Conservation (phyloP, 169 alveolate species). For the Plasmodium coatneyi region DNA sequence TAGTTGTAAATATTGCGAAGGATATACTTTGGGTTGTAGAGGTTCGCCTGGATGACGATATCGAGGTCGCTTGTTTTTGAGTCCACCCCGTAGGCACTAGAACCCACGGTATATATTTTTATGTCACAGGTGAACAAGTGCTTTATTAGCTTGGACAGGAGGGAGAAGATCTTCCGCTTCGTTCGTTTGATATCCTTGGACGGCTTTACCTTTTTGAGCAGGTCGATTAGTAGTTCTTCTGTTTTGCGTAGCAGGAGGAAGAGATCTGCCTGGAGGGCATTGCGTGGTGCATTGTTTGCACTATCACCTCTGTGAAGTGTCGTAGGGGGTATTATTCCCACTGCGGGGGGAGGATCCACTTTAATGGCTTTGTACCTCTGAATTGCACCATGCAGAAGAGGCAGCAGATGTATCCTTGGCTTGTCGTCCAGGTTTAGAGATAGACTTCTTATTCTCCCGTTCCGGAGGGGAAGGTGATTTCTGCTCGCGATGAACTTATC, state of each 20-base stretch:
- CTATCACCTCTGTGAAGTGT: background rate
- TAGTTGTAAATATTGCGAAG: slow-evolving; percentile 78
- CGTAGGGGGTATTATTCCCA: background rate
- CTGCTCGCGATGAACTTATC: background rate
- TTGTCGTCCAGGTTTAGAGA: background rate
- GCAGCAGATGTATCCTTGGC: background rate
- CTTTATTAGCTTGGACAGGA: slow-evolving; percentile 63
- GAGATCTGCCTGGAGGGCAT: background rate
- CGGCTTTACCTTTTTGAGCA: slow-evolving; percentile 59
- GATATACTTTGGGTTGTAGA: slow-evolving; percentile 76
- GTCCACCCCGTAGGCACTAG: slow-evolving; percentile 88
- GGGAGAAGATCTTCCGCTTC: slow-evolving; percentile 19
- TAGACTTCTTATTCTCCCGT: background rate
- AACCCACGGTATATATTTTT: slow-evolving; percentile 82
- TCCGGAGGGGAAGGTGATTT: background rate
- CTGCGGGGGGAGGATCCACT: background rate
- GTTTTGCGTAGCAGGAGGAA: slow-evolving; percentile 6
- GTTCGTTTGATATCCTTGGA: slow-evolving; percentile 45
- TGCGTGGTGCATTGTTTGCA: background rate
- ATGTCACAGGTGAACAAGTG: slow-evolving; percentile 78
- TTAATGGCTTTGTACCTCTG: background rate
- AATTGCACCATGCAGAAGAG: background rate
- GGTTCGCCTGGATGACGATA: slow-evolving; percentile 79
- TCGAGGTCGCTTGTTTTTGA: slow-evolving; percentile 85
- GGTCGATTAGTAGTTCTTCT: slow-evolving; percentile 13